Evolutionary conservation across 352 stramenopile genomes (phyloP), one percentile per base, ranked within the genome.

Genomic region (Globisporangium camurandrum): DNA sequence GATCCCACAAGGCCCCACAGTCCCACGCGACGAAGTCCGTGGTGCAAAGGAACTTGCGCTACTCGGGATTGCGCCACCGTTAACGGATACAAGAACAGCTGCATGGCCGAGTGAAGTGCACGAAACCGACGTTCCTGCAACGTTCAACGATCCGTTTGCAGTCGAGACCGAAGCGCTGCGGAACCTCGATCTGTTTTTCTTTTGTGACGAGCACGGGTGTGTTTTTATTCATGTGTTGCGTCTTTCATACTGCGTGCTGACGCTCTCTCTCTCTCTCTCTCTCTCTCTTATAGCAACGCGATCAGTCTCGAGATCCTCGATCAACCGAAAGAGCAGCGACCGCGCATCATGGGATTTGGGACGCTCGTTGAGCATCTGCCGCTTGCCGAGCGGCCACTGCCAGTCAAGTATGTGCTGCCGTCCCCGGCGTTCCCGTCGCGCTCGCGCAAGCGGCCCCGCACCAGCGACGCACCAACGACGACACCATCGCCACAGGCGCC

Each of bases 151-250:
- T 48, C 66, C 66, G 22, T 83, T 72, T 49, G 68, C 76, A 16
- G 61, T 83, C 34, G 79, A 78, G 39, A 61, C 65, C 31, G 82
- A 93, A 49, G 70, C 69, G 4, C 56, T 93, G 39, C 82, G 82
- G 4, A 85, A 85, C 48, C 65, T 93, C 26, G 82, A 93, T 34
- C 56, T 88, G 59, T 93, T 93, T 39, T 93, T 86, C 67, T 93
- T 93, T 46, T 93, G 82, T 37, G 82, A 93, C 39, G 76, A 93
- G 45, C 61, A 84, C 57, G 82, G 82, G 82, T 90, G 67, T 39
- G 76, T 68, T 7, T 26, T 36, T 30, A 5, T n/a, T 51, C 7
- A 17, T 16, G 2, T 4, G 14, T 50, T 31, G n/a, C n/a, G n/a
- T n/a, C n/a, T n/a, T n/a, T n/a, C n/a, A n/a, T n/a, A n/a, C n/a